Conservation (phyloP, 129 eudicot species). For the Daucus carota region DNA sequence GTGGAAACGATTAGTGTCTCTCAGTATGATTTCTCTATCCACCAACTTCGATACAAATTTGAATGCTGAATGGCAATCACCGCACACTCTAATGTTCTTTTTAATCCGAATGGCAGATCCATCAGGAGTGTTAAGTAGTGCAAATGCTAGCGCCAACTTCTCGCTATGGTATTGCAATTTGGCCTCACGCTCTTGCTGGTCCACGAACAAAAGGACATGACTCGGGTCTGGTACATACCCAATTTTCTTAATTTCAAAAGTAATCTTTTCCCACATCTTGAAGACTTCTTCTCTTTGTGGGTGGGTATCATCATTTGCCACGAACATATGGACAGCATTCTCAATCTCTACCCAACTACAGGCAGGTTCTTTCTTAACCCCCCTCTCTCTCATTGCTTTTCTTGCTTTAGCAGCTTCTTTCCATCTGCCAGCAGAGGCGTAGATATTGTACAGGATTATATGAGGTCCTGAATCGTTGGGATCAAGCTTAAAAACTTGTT, state of each 20-base stretch:
- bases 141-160: constrained; percentile 66
- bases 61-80: constrained; percentile 83
- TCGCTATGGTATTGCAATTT: constrained; percentile 75
- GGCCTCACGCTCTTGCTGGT: constrained; percentile 56
- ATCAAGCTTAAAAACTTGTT: constrained; percentile 63
- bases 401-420: constrained; percentile 65
- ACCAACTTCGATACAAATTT: constrained; percentile 60
- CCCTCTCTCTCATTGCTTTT: constrained; percentile 52
- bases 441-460: constrained; percentile 53
- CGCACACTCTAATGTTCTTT: constrained; percentile 83
- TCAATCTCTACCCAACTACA: constrained; percentile 91
- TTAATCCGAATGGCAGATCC: constrained; percentile 53
- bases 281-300: constrained; percentile 50
- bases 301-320: constrained; percentile 70
- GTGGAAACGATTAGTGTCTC: constrained; percentile 80
- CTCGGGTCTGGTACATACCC: constrained; percentile 83
- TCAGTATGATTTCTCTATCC: constrained; percentile 55
- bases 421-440: constrained; percentile 62
- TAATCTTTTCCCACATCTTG: constrained; percentile 52
- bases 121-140: constrained; percentile 37
- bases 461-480: constrained; percentile 80
- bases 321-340: constrained; percentile 63
- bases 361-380: constrained; percentile 76
- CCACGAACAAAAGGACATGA: constrained; percentile 65
- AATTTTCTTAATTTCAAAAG: constrained; percentile 43